phyloP scores from a whole-genome alignment of 179 eudicot species.

The Carnegiea gigantea region DNA sequence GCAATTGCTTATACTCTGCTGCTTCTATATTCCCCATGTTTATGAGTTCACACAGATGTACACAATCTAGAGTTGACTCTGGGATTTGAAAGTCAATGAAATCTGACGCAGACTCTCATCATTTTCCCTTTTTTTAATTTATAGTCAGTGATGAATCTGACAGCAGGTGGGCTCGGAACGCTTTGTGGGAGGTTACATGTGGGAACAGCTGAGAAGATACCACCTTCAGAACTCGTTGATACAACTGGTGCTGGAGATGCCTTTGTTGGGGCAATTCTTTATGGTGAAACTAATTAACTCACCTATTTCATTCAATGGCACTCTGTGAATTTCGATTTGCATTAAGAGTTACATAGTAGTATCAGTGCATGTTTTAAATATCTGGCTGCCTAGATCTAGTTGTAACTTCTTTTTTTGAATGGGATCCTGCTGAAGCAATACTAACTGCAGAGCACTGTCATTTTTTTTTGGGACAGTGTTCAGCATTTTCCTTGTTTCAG shows the following conservation, averaged over 20 bases:
- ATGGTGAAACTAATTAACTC: slow-evolving; percentile 47
- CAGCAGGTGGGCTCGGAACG: slow-evolving; percentile 66
- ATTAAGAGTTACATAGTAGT: neutral
- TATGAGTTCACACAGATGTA: too few species aligned
- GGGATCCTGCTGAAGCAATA: neutral
- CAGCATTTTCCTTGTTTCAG: neutral
- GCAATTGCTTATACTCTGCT: neutral
- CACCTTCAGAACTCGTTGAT: slow-evolving; percentile 83
- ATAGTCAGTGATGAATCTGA: slow-evolving; percentile 52
- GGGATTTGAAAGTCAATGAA: neutral
- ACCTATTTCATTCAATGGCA: neutral
- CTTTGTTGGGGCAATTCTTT: slow-evolving; percentile 87
- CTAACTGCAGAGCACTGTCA: neutral
- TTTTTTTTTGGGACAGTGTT: neutral
- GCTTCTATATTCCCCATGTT: neutral
- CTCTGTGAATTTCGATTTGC: neutral
- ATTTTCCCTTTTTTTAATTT: neutral
- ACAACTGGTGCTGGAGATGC: slow-evolving; percentile 99
- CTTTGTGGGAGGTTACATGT: slow-evolving; percentile 63
- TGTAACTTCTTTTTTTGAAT: neutral
- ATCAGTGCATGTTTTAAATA: neutral
- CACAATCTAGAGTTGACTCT: too few species aligned
- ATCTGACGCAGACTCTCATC: neutral
- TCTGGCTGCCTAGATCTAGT: neutral
- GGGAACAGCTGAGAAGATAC: slow-evolving; percentile 89